Conservation (phyloP, 805 yeast species). For the Ogataea ganodermae region DNA sequence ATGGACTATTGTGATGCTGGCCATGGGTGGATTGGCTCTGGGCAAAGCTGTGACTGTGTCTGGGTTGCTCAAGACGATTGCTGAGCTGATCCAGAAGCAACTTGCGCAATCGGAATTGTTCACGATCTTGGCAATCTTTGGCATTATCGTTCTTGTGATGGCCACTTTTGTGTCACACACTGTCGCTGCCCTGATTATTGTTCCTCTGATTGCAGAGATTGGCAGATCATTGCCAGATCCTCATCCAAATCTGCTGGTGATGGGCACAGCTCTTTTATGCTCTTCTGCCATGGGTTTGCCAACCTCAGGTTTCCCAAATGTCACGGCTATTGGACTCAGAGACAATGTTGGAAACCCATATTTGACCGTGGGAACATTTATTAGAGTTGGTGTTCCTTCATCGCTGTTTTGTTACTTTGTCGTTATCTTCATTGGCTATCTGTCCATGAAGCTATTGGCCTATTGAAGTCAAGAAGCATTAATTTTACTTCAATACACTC, state of each 20-base stretch:
- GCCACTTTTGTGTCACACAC: conserved; percentile 98
- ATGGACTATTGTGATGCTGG: conserved; percentile 93
- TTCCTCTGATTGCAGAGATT: conserved; percentile 87
- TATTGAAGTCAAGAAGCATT: conserved; percentile 34
- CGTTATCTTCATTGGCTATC: conserved; percentile 78
- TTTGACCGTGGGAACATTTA: conserved; percentile 81
- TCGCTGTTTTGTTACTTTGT: conserved; percentile 73
- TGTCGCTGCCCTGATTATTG: conserved; percentile 90
- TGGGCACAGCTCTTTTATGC: conserved; percentile 67
- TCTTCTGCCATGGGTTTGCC: conserved; percentile 98
- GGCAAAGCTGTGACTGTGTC: conserved; percentile 95
- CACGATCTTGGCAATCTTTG: conserved; percentile 75
- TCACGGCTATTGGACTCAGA: conserved; percentile 92
- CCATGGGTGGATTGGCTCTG: conserved; percentile 97
- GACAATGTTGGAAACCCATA: conserved; percentile 92
- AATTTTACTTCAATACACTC: background rate
- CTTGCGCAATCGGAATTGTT: conserved; percentile 72
- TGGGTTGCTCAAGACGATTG: conserved; percentile 80
- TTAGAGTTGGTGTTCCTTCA: conserved; percentile 88
- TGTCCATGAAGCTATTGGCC: conserved; percentile 61
- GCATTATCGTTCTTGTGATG: conserved; percentile 74
- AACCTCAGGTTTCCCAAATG: conserved; percentile 96
- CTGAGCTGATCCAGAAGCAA: conserved; percentile 60
- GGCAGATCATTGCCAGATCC: conserved; percentile 77
- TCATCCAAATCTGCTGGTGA: conserved; percentile 80